phyloP scores from a whole-genome alignment of 2,329 filamentous ascomycete genomes.

The Dactylonectria estremocensis region DNA sequence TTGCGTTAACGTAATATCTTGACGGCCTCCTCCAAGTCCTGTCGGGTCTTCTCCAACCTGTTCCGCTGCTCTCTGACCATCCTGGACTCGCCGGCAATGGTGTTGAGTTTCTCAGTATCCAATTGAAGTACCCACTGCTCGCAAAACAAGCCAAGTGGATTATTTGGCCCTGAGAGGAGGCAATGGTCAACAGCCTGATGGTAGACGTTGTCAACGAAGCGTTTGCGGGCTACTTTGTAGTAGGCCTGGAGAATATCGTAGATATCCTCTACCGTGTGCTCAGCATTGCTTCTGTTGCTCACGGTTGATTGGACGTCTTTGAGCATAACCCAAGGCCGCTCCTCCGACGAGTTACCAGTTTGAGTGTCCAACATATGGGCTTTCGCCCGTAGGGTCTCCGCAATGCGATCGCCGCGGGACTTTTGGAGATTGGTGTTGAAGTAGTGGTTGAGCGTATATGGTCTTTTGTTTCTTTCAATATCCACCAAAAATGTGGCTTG shows the following conservation, averaged over 20 bases:
- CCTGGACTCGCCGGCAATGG: background rate
- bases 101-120: background rate
- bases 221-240: constrained; percentile 72
- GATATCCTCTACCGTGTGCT: constrained; percentile 57
- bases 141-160: background rate
- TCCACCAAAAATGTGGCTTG: background rate
- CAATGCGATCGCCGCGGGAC: background rate
- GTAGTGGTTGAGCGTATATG: background rate
- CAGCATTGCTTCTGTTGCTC: background rate
- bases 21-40: background rate
- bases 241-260: constrained; percentile 73
- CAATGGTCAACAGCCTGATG: constrained; percentile 7
- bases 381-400: background rate
- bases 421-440: background rate
- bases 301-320: background rate
- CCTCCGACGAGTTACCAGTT: too few species aligned
- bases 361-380: too few species aligned
- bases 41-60: background rate
- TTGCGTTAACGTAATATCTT: background rate
- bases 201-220: constrained; percentile 72
- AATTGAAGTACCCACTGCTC: background rate
- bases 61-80: background rate
- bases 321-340: too few species aligned
- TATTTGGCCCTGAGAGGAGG: background rate
- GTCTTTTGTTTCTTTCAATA: background rate